Evolutionary conservation across 2,329 filamentous ascomycete genomes (phyloP), one percentile per base, ranked within the genome.

Genomic region (Lithohypha guttulata): DNA sequence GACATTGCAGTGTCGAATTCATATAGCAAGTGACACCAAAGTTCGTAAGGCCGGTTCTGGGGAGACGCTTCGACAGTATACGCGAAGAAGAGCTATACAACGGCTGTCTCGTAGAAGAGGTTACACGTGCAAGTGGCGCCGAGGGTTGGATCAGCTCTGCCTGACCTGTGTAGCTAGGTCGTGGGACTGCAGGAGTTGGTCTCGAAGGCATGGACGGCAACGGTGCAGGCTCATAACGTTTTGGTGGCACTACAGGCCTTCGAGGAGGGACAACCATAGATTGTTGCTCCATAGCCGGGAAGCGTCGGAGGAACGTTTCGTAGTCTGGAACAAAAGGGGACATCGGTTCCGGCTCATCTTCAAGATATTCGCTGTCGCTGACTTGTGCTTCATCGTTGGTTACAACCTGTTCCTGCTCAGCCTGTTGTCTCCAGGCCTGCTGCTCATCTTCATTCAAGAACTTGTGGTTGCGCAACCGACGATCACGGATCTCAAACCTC

Each of bases 1-100:
- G 64, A 44, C 81, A 82, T 59, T 96, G 89, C 18, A 96, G 67
- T 0, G 80, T 79, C n/a, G 84, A 80, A 59, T 94, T 95, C 68
- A 91, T 86, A 55, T 94, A 95, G 57, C 89, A 95, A 48, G 82
- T 87, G 32, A 81, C 79, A 1, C 77, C 75, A 27, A 85, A 83
- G 51, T 95, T 95, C 42, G 77, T 65, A 9, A 95, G 69, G 0
- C 89, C 87, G 8, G 84, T 81, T 23, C 67, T 65, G n/a, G 77
- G 71, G 51, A 76, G 65, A 58, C 63, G 63, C 19, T 66, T 60
- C 13, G 47, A 43, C 10, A 62, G 57, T 42, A 63, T 62, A 34
- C 66, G 56, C 28, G 59, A 59, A 48, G 53, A 59, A 36, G 57
- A 55, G 37, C 59, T 53, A 52, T 67, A 63, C 7, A 69, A 51